A percentile compares a stretch with the other conserved stretches of the same genome.
Conservation (phyloP, 2,329 filamentous ascomycete genomes). For the Didymella arachidicola region DNA sequence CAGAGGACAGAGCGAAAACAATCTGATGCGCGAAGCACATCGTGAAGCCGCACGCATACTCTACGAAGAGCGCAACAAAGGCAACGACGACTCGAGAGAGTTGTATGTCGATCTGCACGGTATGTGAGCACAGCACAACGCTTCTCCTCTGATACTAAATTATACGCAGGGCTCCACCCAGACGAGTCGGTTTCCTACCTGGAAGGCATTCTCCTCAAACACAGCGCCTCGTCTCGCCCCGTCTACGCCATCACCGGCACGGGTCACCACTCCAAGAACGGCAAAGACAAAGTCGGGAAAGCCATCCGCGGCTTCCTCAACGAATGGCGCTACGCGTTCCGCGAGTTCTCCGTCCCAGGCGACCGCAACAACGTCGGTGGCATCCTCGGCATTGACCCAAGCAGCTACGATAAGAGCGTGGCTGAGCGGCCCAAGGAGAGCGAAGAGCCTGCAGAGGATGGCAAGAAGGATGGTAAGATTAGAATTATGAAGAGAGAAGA, state of each 20-base stretch:
- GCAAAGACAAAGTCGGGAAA: slow-evolving; percentile 98
- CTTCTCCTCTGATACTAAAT: slow-evolving; percentile 13
- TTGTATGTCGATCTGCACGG: slow-evolving; percentile 94
- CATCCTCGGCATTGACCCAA: slow-evolving; percentile 70
- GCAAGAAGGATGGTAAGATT: slow-evolving; percentile 47
- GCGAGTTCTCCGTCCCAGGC: slow-evolving; percentile 96
- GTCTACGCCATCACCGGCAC: slow-evolving; percentile 97
- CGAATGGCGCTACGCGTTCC: slow-evolving; percentile 94
- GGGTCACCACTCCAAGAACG: slow-evolving; percentile 97
- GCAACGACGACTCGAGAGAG: slow-evolving; percentile 67
- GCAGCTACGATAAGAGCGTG: slow-evolving; percentile 62
- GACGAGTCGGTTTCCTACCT: slow-evolving; percentile 97
- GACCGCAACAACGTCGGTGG: slow-evolving; percentile 82
- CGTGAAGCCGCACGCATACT: slow-evolving; percentile 89
- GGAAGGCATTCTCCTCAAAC: slow-evolving; percentile 84
- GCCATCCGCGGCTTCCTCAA: slow-evolving; percentile 89
- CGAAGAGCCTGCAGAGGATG: slow-evolving; percentile 36
- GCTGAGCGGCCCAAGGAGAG: slow-evolving; percentile 47
- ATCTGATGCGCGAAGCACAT: slow-evolving; percentile 95
- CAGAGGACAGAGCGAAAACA: slow-evolving; percentile 94
- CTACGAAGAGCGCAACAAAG: slow-evolving; percentile 91
- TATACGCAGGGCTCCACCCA: slow-evolving; percentile 75
- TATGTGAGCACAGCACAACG: slow-evolving; percentile 27
- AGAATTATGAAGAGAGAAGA: slow-evolving; percentile 51
- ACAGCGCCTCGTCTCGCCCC: slow-evolving; percentile 73